phyloP scores from a whole-genome alignment of 305 asterid genomes.

The Fraxinus albicans region DNA sequence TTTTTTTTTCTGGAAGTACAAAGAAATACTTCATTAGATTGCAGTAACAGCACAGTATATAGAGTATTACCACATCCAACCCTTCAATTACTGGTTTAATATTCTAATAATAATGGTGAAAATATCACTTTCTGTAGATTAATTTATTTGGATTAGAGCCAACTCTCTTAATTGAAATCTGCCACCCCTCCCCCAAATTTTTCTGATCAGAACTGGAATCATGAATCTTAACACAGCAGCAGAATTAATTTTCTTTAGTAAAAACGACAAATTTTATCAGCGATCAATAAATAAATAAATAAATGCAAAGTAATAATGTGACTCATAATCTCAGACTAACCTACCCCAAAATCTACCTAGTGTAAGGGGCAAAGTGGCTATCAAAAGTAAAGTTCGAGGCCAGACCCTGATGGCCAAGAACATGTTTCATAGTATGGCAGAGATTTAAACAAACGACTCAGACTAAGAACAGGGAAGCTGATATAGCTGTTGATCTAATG shows the following conservation, averaged over 20 bases:
- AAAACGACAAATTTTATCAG: background rate
- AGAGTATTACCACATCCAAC: background rate
- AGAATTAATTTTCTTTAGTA: background rate
- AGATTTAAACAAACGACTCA: background rate
- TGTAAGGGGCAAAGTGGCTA: background rate
- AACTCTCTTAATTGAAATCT: background rate
- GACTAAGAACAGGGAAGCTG: background rate
- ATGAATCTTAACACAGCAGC: background rate
- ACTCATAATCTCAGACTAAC: background rate
- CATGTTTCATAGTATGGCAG: background rate
- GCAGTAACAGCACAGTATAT: background rate
- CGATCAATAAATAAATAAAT: background rate
- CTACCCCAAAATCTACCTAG: background rate
- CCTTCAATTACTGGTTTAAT: background rate
- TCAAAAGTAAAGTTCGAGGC: background rate
- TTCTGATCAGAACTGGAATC: background rate
- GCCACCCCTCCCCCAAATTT: background rate
- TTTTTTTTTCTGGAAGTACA: background rate
- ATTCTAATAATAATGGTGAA: background rate
- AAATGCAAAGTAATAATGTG: background rate
- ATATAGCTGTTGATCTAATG: background rate
- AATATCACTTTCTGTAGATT: background rate
- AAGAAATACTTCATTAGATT: background rate
- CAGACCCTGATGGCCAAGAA: background rate
- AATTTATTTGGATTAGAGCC: background rate